Conservation (phyloP, 805 yeast genomes). For the Starmerella roubikii region DNA sequence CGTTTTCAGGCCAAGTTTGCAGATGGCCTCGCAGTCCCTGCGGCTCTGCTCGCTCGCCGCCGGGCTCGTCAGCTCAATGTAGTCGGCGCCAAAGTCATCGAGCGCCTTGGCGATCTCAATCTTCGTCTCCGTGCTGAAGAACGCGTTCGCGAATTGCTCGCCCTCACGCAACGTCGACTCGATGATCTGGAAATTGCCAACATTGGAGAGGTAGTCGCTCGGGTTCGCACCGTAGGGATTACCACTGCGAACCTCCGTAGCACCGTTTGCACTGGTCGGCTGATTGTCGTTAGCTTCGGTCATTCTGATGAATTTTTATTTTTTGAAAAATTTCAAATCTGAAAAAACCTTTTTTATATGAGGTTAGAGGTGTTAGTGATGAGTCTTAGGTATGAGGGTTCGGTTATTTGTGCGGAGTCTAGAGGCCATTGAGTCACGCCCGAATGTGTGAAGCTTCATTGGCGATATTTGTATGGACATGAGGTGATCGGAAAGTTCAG, state of each 20-base stretch:
- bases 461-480: too few species aligned
- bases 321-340: too few species aligned
- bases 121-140: slow-evolving; percentile 86
- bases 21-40: slow-evolving; percentile 91
- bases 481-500: too few species aligned
- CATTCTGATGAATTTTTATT: too few species aligned
- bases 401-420: too few species aligned
- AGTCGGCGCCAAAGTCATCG: slow-evolving; percentile 96
- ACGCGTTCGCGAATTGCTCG: slow-evolving; percentile 96
- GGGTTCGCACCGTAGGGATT: slow-evolving; percentile 97
- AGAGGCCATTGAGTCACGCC: too few species aligned
- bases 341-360: too few species aligned
- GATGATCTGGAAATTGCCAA: slow-evolving; percentile 73
- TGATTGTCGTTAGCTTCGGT: slow-evolving; percentile 5
- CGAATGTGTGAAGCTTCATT: too few species aligned
- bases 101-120: slow-evolving; percentile 93
- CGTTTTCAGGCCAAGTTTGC: slow-evolving; percentile 91
- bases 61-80: slow-evolving; percentile 93
- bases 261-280: slow-evolving; percentile 18
- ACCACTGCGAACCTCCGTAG: slow-evolving; percentile 13
- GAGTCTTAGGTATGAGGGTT: too few species aligned
- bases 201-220: slow-evolving; percentile 80
- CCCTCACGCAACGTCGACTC: slow-evolving; percentile 97
- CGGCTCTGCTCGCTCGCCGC: slow-evolving; percentile 94
- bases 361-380: too few species aligned